A percentile compares a stretch with the other conserved stretches of the same genome.
Conservation (phyloP, 2,329 filamentous ascomycete species). For the Xylariaceae sp. region DNA sequence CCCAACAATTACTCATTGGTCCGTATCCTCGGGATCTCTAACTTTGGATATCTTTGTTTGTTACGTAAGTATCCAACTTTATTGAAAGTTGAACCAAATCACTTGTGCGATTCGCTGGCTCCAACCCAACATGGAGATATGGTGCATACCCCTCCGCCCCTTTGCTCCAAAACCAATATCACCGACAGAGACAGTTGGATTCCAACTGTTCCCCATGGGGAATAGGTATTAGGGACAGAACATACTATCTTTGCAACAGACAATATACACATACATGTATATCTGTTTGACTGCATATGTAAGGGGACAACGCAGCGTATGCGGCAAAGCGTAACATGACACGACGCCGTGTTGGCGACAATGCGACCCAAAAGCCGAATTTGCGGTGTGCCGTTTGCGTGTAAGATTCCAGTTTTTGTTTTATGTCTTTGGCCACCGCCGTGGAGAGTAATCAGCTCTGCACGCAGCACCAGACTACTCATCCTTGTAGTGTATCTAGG, state of each 20-base stretch:
- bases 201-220: not conserved
- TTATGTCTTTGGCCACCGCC: slow-evolving; percentile 1
- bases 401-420: slow-evolving; percentile 4
- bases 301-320: not conserved
- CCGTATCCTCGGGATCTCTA: slow-evolving; percentile 16
- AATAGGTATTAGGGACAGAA: not conserved
- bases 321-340: too few relatives aligned
- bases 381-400: slow-evolving; percentile 14
- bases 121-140: too few relatives aligned
- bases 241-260: slow-evolving; percentile 1
- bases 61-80: slow-evolving; percentile 10
- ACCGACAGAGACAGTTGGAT: not conserved
- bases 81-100: too few relatives aligned
- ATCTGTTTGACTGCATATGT: not conserved
- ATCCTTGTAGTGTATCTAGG: too few relatives aligned
- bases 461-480: too few relatives aligned
- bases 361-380: slow-evolving; percentile 5
- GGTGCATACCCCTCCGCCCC: too few relatives aligned
- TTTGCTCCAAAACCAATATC: slow-evolving; percentile 1
- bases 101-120: too few relatives aligned
- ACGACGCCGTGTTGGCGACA: not conserved
- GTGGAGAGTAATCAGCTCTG: slow-evolving; percentile 5
- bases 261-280: slow-evolving; percentile 9
- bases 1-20: slow-evolving; percentile 13
- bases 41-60: not conserved